A percentile compares a stretch with the other conserved stretches of the same genome.
phyloP scores from a whole-genome alignment of 73 alveolate genomes.

The Uronychia setigera region DNA sequence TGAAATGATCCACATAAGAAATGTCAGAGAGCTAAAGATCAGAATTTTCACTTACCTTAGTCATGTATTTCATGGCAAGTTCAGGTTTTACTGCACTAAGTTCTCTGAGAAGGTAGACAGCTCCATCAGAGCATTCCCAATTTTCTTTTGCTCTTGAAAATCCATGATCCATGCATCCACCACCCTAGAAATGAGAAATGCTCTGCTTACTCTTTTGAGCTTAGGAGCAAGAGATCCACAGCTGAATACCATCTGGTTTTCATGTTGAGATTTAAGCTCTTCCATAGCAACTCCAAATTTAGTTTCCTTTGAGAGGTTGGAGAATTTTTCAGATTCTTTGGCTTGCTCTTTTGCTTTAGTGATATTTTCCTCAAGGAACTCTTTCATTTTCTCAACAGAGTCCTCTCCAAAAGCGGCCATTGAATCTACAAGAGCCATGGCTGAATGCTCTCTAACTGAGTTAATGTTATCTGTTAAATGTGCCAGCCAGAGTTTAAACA shows the following conservation, averaged over 20 bases:
- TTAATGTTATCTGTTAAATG: conserved; percentile 47
- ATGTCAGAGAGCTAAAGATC: conserved; percentile 24
- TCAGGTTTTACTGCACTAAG: conserved; percentile 7
- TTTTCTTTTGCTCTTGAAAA: conserved; percentile 28
- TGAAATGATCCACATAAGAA: conserved; percentile 53
- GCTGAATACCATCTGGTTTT: background rate
- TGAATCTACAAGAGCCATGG: conserved; percentile 27
- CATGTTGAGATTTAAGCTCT: background rate
- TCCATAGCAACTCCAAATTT: conserved; percentile 18
- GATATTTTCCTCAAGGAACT: conserved; percentile 23
- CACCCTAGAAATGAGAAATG: conserved; percentile 6
- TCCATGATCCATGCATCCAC: conserved; percentile 50
- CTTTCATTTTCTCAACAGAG: background rate
- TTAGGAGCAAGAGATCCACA: conserved; percentile 44
- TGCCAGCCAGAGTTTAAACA: conserved; percentile 9
- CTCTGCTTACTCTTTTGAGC: conserved; percentile 22
- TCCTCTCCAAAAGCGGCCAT: conserved; percentile 14
- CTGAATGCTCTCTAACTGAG: conserved; percentile 62
- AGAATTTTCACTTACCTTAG: background rate
- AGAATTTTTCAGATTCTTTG: conserved; percentile 7
- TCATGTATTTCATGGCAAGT: background rate
- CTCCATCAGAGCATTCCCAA: conserved; percentile 68
- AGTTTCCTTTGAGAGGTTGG: background rate
- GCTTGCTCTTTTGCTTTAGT: conserved; percentile 52
- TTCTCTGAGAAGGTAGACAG: conserved; percentile 55